Percentiles rank a stretch among this genome's conserved stretches.
Evolutionary conservation across 2,329 filamentous ascomycete genomes (phyloP).

Genomic region (Plenodomus biglobosus): DNA sequence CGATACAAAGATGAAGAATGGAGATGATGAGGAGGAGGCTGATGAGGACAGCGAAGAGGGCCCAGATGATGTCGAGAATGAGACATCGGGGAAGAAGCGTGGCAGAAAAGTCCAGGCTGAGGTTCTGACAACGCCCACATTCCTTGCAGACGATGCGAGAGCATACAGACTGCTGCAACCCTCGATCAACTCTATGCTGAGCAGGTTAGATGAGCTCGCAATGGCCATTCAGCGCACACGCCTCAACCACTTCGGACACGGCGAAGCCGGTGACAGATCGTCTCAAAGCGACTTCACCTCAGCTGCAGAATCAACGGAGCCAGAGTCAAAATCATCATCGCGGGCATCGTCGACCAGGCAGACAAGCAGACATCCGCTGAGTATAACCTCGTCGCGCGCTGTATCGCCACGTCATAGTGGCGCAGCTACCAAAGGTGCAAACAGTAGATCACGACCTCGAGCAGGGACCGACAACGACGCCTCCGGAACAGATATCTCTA

Average conservation of each 20-base stretch:
- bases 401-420: constrained; percentile 1
- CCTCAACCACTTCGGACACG: constrained; percentile 50
- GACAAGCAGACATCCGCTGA: constrained; percentile 9
- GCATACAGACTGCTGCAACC: constrained; percentile 68
- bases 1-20: constrained; percentile 12
- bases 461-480: not conserved
- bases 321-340: constrained; percentile 16
- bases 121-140: constrained; percentile 48
- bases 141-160: constrained; percentile 70
- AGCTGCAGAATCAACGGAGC: constrained; percentile 25
- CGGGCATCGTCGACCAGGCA: constrained; percentile 15
- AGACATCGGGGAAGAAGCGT: constrained; percentile 6
- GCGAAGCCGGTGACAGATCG: constrained; percentile 29
- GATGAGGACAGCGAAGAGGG: too few species aligned
- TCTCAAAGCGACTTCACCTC: constrained; percentile 33
- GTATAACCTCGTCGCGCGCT: constrained; percentile 14
- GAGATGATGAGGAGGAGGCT: constrained; percentile 1
- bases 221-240: constrained; percentile 69
- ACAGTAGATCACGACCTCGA: not conserved
- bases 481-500: not conserved
- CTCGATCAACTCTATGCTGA: constrained; percentile 68
- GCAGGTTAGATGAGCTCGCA: constrained; percentile 69
- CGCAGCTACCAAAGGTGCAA: not conserved
- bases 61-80: not conserved
- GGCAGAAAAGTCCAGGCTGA: constrained; percentile 13